phyloP scores from a whole-genome alignment of 768 basidiomycete genomes.

The Artomyces pyxidatus region DNA sequence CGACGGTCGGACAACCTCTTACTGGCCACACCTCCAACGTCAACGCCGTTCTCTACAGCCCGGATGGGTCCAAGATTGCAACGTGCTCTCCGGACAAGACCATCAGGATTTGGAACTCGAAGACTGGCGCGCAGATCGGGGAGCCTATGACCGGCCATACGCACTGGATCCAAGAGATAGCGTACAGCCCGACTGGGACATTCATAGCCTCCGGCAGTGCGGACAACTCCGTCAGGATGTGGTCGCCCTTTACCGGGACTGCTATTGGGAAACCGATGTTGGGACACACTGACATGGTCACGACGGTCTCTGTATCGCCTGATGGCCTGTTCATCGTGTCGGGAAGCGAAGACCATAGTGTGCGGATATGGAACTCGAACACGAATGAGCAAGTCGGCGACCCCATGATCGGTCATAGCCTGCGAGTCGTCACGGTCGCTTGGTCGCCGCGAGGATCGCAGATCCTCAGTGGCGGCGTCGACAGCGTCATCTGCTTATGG shows the following conservation, averaged over 20 bases:
- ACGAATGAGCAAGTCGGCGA: not conserved
- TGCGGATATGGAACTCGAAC: slow-evolving; percentile 1
- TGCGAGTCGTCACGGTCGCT: slow-evolving; percentile 3
- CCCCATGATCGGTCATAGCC: not conserved
- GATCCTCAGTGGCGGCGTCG: slow-evolving; percentile 1
- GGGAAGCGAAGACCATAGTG: slow-evolving; percentile 28
- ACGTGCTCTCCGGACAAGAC: slow-evolving; percentile 37
- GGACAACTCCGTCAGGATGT: slow-evolving; percentile 5
- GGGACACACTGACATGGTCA: slow-evolving; percentile 4
- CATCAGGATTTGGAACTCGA: slow-evolving; percentile 24
- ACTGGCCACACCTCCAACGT: not conserved
- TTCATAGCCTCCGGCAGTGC: not conserved
- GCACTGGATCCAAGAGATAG: slow-evolving; percentile 5
- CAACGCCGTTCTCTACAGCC: not conserved
- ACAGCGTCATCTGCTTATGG: slow-evolving; percentile 6
- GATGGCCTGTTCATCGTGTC: slow-evolving; percentile 14
- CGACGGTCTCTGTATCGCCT: slow-evolving; percentile 15
- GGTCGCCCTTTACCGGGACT: slow-evolving; percentile 1
- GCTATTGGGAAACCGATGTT: not conserved
- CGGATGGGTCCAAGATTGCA: slow-evolving; percentile 20
- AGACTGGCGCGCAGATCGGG: not conserved
- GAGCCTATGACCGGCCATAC: slow-evolving; percentile 3
- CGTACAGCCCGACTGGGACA: slow-evolving; percentile 4
- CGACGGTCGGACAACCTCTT: not conserved
- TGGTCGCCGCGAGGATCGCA: slow-evolving; percentile 2